Evolutionary conservation across 805 yeast genomes (phyloP), one percentile per base, ranked within the genome.

Genomic region (Limtongia smithiae): DNA sequence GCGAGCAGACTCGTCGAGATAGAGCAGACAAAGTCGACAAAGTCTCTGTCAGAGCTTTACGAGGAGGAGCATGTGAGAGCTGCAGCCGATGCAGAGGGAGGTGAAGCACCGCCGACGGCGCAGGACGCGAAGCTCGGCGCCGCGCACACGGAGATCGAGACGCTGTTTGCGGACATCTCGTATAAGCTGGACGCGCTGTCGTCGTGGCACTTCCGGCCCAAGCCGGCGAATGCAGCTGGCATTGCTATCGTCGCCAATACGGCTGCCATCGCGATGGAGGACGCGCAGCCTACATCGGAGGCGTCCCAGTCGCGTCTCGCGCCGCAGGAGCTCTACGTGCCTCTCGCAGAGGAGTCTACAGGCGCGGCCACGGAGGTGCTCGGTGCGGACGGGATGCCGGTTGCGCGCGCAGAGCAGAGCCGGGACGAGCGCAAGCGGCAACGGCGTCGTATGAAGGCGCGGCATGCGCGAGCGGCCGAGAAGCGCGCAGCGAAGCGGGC

Each of bases 181-280:
- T 81, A 83, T 62, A 84, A 83, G 59, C 77, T 91, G 42, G 97
- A 93, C 67, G 81, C 96, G 4, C 73, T 91, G 48, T 81, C 94
- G 43, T 89, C 97, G n/a, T 95, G 96, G 56, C 94, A 89, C 65
- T 93, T 84, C 71, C 78, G 89, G 53, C 98, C 98, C 44, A 86
- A 84, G 67, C 95, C 96, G 15, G 80, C 85, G 33, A 82, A 85
- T 65, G 84, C 86, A 60, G 70, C 82, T 20, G n/a, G n/a, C n/a
- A 71, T 91, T 54, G 89, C 85, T 50, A 82, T 93, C 63, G 87
- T 84, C 65, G 87, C 89, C 33, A 84, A 90, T 48, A 75, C 85
- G 0, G 82, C 95, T 4, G 77, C 95, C 1, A 83, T 93, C 42
- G 64, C 83, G 1, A 86, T 91, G 95, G 98, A 91, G 69, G 97